These are phyloP conservation scores for Rhizophora mangle DNA, from an alignment of 345 rosid species.

Conservation along the genomic window DNA sequence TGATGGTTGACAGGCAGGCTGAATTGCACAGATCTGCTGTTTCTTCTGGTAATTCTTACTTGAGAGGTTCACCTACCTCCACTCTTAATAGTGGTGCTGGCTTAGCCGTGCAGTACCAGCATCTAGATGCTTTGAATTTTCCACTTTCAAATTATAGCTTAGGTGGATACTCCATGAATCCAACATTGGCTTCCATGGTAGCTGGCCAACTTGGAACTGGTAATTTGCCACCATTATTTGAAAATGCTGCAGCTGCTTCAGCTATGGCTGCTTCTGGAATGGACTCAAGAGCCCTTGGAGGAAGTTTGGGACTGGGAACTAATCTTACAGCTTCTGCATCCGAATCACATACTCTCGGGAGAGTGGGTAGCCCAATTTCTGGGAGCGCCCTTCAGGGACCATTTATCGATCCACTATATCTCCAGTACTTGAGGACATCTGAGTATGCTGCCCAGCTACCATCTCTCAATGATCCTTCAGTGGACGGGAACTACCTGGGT, in stretches of 20 bases:
- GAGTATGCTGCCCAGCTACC: constrained; percentile 54
- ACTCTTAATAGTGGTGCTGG: constrained; percentile 50
- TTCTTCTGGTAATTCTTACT: constrained; percentile 39
- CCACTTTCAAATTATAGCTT: constrained; percentile 45
- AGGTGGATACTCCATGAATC: constrained; percentile 51
- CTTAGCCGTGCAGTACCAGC: constrained; percentile 51
- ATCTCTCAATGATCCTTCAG: constrained; percentile 37
- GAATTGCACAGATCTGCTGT: constrained; percentile 42
- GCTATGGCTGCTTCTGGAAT: constrained; percentile 54
- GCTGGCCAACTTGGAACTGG: constrained; percentile 58
- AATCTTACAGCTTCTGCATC: constrained; percentile 33
- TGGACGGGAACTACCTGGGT: constrained; percentile 42
- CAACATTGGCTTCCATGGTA: constrained; percentile 57
- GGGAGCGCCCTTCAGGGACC: constrained; percentile 40
- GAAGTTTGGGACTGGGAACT: constrained; percentile 45
- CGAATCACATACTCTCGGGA: constrained; percentile 41
- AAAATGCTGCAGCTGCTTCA: constrained; percentile 63
- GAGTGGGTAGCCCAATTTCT: constrained; percentile 39
- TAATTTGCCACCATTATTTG: constrained; percentile 60
- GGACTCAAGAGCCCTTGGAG: constrained; percentile 64
- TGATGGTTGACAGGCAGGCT: constrained; percentile 43
- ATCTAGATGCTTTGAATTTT: constrained; percentile 44
- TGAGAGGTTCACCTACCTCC: constrained; percentile 63
- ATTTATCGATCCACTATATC: constrained; percentile 39
- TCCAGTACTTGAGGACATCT: constrained; percentile 48